Base-by-base conservation (phyloP, 164 flowering plant genomes). In the Vitis rotundifolia region DNA sequence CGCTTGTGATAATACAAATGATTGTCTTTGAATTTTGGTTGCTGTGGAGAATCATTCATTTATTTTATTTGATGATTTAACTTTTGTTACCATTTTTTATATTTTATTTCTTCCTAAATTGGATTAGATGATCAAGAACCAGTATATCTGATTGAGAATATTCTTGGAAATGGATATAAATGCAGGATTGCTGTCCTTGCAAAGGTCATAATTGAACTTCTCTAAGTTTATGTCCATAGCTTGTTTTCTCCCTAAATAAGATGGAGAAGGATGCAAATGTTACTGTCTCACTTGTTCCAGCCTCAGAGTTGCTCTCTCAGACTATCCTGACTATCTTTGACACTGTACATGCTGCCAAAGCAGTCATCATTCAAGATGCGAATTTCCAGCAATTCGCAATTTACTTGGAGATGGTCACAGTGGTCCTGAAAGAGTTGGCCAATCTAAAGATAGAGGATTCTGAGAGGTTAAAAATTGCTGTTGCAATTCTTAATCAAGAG, bases 271-370 rank as follows among this genome's bases (percentile, higher is more conserved):
- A 62, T 1, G 67, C 16, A 14, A 44, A 47, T 16, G 19, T 54
- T n/a, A 54, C 31, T 63, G 26, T 19, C 15, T 62, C 73, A 1
- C 53, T 55, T 29, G 15, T 63, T 18, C 53, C 61, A 12, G 54
- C 52, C 18, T 37, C 67, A 8, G 67, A 70, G 16, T 70, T 70
- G n/a, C 67, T 70, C 18, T 62, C 73, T 55, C 67, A 56, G n/a
- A 53, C 26, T 28, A 51, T 63, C 11, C 44, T 55, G 26, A 18
- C 59, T 8, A 8, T 55, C 37, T 61, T 12, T 47, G 73, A 70
- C 14, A 70, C 67, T 31, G 9, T 56, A 19, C 53, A 62, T 44
- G 19, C 50, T 14, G 67, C 67, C 67, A 63, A 54, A 11, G 53
- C 49, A 11, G 67, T 70, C 0, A 28, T 62, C 44, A 47, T 62